These are phyloP conservation scores for Sechiopsis laciniata DNA, from an alignment of 306 rosid species.

Conservation along the genomic window DNA sequence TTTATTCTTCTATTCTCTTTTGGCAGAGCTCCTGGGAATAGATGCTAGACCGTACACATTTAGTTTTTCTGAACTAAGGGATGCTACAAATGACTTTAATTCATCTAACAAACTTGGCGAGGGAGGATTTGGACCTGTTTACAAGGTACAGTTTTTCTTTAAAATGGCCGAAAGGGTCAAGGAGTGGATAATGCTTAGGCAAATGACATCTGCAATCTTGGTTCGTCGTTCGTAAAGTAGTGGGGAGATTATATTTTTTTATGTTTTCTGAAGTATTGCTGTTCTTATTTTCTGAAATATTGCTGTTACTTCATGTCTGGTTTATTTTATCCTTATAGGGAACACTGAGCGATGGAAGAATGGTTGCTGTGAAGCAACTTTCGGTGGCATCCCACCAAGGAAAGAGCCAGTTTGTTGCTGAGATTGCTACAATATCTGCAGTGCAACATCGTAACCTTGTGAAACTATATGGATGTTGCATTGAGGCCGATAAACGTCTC, in stretches of 20 bases:
- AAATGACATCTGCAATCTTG: too few species aligned
- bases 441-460: constrained; percentile 34
- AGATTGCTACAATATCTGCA: constrained; percentile 29
- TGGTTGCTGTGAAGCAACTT: constrained; percentile 34
- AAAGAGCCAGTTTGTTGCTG: constrained; percentile 27
- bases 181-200: too few species aligned
- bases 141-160: constrained; percentile 35
- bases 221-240: background rate
- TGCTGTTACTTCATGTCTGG: background rate
- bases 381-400: constrained; percentile 32
- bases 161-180: background rate
- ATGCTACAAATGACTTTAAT: constrained; percentile 60
- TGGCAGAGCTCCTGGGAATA: constrained; percentile 55
- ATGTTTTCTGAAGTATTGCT: too few species aligned
- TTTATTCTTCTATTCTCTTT: too few species aligned
- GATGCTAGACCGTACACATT: constrained; percentile 62
- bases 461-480: constrained; percentile 31
- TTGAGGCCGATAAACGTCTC: constrained; percentile 24
- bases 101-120: constrained; percentile 60
- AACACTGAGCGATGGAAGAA: constrained; percentile 29
- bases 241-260: too few species aligned
- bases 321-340: constrained; percentile 23
- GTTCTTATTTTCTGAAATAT: too few species aligned
- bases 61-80: constrained; percentile 51
- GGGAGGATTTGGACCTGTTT: constrained; percentile 87